phyloP scores from a whole-genome alignment of 441 rosid species.

The Populus hybrid region DNA sequence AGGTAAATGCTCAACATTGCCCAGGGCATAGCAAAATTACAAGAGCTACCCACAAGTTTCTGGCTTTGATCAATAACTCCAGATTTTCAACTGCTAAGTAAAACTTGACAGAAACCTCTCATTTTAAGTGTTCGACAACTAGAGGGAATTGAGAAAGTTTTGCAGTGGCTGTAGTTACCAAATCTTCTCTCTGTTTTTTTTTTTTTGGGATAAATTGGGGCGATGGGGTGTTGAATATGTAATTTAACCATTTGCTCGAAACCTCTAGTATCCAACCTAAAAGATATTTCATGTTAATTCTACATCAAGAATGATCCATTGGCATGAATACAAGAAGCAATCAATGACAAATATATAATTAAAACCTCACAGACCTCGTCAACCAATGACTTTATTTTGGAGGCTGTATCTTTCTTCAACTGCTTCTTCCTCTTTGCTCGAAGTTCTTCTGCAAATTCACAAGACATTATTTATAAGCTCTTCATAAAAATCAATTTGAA shows the following conservation, averaged over 20 bases:
- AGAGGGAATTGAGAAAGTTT: background rate
- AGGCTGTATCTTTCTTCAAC: conserved; percentile 92
- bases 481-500: background rate
- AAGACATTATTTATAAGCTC: conserved; percentile 20
- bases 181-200: background rate
- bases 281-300: background rate
- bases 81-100: background rate
- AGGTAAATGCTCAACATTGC: background rate
- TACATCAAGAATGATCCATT: background rate
- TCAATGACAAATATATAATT: background rate
- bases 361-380: conserved; percentile 65
- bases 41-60: background rate
- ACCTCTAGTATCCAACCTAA: background rate
- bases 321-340: background rate
- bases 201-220: background rate
- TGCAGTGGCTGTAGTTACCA: background rate
- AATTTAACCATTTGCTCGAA: background rate
- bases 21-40: background rate
- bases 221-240: background rate
- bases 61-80: background rate
- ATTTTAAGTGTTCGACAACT: background rate
- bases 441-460: conserved; percentile 78
- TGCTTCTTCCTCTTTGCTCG: conserved; percentile 87
- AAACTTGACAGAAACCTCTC: background rate
- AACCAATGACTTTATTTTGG: conserved; percentile 82